Conservation (phyloP, 83 land plant genomes). For the Diphasiastrum complanatum region DNA sequence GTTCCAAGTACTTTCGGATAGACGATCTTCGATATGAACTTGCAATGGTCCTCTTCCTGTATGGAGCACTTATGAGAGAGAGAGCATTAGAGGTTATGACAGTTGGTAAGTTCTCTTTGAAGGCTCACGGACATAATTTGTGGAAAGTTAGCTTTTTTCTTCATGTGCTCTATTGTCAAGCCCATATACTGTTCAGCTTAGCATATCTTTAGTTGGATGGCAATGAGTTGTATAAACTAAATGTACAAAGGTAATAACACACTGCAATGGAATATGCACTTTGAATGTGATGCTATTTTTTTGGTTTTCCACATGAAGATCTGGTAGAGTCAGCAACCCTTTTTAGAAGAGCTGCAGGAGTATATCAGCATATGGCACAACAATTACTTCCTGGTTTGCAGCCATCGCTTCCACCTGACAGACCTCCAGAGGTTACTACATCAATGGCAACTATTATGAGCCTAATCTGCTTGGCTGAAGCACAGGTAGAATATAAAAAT, state of each 20-base stretch:
- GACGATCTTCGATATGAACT: slow-evolving; percentile 56
- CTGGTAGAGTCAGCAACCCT: slow-evolving; percentile 54
- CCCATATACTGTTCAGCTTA: too few species aligned
- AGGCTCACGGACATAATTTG: too few species aligned
- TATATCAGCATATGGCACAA: slow-evolving; percentile 48
- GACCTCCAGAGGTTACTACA: slow-evolving; percentile 45
- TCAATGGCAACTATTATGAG: slow-evolving; percentile 46
- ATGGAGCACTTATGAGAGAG: slow-evolving; percentile 53
- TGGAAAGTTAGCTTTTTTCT: too few species aligned
- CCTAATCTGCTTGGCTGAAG: slow-evolving; percentile 69
- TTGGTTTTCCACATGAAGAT: too few species aligned
- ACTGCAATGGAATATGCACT: too few species aligned
- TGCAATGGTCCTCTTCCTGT: slow-evolving; percentile 57
- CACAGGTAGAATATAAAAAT: slow-evolving; percentile 49
- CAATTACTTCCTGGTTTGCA: slow-evolving; percentile 45
- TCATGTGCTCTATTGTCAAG: too few species aligned
- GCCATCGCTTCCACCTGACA: slow-evolving; percentile 33
- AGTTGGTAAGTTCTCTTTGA: slow-evolving; percentile 30
- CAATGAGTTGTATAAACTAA: too few species aligned
- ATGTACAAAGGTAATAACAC: too few species aligned
- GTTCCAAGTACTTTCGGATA: slow-evolving; percentile 50
- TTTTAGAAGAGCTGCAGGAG: slow-evolving; percentile 63
- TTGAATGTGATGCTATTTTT: too few species aligned
- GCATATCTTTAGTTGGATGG: too few species aligned
- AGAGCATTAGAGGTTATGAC: slow-evolving; percentile 53